Evolutionary conservation across 1,139 yeast genomes (phyloP).

Genomic region (Protomyces inundatus): DNA sequence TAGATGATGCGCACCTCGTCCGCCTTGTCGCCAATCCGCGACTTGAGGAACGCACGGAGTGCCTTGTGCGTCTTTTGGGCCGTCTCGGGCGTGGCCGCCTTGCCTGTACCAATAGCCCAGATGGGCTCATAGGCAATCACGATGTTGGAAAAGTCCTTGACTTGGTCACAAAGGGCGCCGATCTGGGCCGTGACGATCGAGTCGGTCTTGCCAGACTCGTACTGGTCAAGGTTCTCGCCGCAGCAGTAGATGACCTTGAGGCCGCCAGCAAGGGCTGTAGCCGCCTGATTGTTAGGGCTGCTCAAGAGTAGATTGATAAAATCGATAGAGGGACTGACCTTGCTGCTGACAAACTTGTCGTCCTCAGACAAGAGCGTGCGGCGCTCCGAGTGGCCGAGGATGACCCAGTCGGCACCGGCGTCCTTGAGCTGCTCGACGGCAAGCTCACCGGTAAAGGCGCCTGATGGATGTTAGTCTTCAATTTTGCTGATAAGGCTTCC

Average conservation of each 20-base stretch:
- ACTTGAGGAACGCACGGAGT: slow-evolving; percentile 75
- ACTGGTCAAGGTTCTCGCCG: slow-evolving; percentile 83
- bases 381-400: slow-evolving; percentile 98
- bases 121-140: slow-evolving; percentile 98
- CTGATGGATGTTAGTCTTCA: slow-evolving; percentile 44
- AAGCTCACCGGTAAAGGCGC: slow-evolving; percentile 98
- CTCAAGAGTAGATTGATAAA: slow-evolving; percentile 41
- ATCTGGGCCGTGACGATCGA: slow-evolving; percentile 85
- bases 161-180: slow-evolving; percentile 76
- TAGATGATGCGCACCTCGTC: slow-evolving; percentile 80
- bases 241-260: slow-evolving; percentile 27
- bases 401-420: slow-evolving; percentile 89
- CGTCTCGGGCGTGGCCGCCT: slow-evolving; percentile 97
- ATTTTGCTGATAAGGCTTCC: not conserved
- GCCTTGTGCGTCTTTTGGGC: slow-evolving; percentile 68
- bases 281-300: slow-evolving; percentile 72
- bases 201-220: slow-evolving; percentile 80
- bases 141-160: slow-evolving; percentile 84
- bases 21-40: slow-evolving; percentile 75
- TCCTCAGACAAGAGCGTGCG: slow-evolving; percentile 87
- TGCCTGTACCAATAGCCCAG: slow-evolving; percentile 99
- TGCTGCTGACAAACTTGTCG: slow-evolving; percentile 87
- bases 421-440: slow-evolving; percentile 81
- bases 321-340: slow-evolving; percentile 90
- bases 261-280: slow-evolving; percentile 16